phyloP scores from a whole-genome alignment of 192 early-diverging fungal genomes.

The Coemansia sp. region DNA sequence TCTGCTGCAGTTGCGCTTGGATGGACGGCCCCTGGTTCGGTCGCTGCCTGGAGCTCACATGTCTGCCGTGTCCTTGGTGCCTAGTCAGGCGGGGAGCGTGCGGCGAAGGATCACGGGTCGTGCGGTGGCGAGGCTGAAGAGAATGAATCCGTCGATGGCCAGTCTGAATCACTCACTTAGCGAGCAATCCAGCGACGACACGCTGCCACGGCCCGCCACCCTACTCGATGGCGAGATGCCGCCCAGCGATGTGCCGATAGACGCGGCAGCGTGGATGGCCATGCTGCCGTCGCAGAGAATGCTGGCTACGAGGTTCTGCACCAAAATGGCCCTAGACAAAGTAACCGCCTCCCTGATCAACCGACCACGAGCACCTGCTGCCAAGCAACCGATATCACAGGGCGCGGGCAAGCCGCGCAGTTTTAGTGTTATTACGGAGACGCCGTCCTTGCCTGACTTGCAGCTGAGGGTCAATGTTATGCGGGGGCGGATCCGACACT shows the following conservation, averaged over 20 bases:
- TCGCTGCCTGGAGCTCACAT: not conserved
- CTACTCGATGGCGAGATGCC: not conserved
- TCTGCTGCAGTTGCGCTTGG: slow-evolving; percentile 20
- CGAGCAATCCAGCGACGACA: not conserved
- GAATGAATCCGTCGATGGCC: not conserved
- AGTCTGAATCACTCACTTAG: not conserved
- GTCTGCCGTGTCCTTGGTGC: not conserved
- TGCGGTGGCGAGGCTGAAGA: not conserved
- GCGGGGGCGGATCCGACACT: not conserved
- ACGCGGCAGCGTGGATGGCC: slow-evolving; percentile 14
- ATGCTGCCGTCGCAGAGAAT: slow-evolving; percentile 15
- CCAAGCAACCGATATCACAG: not conserved
- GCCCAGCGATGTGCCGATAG: slow-evolving; percentile 21
- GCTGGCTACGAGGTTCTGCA: slow-evolving; percentile 19
- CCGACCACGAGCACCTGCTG: not conserved
- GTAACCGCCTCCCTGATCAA: not conserved
- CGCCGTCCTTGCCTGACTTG: not conserved
- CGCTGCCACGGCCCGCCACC: not conserved
- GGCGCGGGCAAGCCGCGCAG: not conserved
- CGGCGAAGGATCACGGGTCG: slow-evolving; percentile 10
- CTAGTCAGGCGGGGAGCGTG: not conserved
- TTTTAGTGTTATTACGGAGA: not conserved
- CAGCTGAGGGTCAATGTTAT: not conserved
- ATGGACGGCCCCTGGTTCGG: slow-evolving; percentile 11
- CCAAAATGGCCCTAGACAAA: slow-evolving; percentile 15